phyloP scores from a whole-genome alignment of 2,329 filamentous ascomycete species.

The Paecilomyces dactylethromorphus region DNA sequence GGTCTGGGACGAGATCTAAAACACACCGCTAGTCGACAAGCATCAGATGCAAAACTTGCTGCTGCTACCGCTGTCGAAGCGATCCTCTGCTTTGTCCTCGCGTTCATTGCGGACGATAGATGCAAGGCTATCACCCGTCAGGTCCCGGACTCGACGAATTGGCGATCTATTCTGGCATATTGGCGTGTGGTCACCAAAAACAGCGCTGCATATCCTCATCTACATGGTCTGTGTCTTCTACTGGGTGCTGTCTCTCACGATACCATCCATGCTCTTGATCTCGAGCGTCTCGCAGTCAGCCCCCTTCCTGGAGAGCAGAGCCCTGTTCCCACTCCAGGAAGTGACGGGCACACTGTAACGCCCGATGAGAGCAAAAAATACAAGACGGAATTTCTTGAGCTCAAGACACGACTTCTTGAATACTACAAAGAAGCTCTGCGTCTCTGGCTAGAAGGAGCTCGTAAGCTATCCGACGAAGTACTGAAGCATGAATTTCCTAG shows the following conservation, averaged over 20 bases:
- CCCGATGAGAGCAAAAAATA: constrained; percentile 30
- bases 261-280: constrained; percentile 37
- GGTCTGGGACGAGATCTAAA: constrained; percentile 41
- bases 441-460: constrained; percentile 38
- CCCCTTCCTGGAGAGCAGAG: constrained; percentile 33
- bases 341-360: constrained; percentile 31
- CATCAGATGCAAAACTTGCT: constrained; percentile 30
- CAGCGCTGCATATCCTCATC: constrained; percentile 30
- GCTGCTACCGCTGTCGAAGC: constrained; percentile 38
- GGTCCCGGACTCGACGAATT: constrained; percentile 33
- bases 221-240: constrained; percentile 39
- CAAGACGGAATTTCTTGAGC: constrained; percentile 32
- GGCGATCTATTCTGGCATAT: constrained; percentile 43
- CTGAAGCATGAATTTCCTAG: constrained; percentile 35
- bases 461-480: constrained; percentile 33
- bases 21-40: constrained; percentile 35
- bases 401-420: constrained; percentile 34
- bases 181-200: constrained; percentile 39
- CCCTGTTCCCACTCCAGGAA: constrained; percentile 37
- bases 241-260: constrained; percentile 43
- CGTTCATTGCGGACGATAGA: constrained; percentile 38
- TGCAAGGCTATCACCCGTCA: constrained; percentile 29
- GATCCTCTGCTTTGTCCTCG: constrained; percentile 42
- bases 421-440: constrained; percentile 35
- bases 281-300: constrained; percentile 37